These are phyloP conservation scores for Penicillium sp. DNA, from an alignment of 2,329 filamentous ascomycete species.

Conservation along the genomic window DNA sequence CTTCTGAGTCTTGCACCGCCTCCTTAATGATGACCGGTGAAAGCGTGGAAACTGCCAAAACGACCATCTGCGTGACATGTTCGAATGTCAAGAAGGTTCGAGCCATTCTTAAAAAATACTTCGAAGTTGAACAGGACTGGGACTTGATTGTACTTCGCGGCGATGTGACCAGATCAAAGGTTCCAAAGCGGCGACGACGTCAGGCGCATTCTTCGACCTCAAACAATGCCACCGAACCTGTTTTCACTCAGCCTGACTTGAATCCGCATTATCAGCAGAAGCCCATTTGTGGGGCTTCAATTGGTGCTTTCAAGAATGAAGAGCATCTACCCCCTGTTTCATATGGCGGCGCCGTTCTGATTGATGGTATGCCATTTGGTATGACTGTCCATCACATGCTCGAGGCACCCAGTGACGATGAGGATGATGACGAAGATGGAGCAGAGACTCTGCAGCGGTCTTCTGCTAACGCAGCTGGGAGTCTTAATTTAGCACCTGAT, in stretches of 20 bases:
- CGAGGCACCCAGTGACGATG: constrained; percentile 59
- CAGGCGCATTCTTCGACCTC: constrained; percentile 31
- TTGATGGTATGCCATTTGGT: constrained; percentile 80
- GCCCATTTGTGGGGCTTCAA: constrained; percentile 83
- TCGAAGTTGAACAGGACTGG: constrained; percentile 54
- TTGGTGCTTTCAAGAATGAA: constrained; percentile 82
- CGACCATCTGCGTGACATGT: constrained; percentile 62
- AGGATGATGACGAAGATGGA: constrained; percentile 36
- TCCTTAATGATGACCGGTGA: constrained; percentile 59
- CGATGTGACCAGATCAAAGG: constrained; percentile 54
- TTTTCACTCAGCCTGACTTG: constrained; percentile 29
- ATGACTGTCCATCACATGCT: constrained; percentile 98
- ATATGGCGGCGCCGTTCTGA: constrained; percentile 79
- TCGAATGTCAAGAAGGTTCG: constrained; percentile 57
- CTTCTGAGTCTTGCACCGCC: constrained; percentile 58
- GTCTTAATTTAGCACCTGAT: constrained; percentile 20
- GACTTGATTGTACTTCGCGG: constrained; percentile 60
- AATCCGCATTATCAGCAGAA: constrained; percentile 76
- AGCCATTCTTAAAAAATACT: constrained; percentile 54
- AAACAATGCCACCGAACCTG: constrained; percentile 22
- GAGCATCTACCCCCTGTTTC: constrained; percentile 86
- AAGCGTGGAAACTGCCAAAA: constrained; percentile 52
- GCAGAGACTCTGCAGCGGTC: constrained; percentile 39
- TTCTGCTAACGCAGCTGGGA: constrained; percentile 37
- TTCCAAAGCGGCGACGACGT: constrained; percentile 40